A percentile compares a stretch with the other conserved stretches of the same genome.
These are phyloP conservation scores for Starmerella floricola DNA, from an alignment of 805 yeast genomes.

Conservation along the genomic window DNA sequence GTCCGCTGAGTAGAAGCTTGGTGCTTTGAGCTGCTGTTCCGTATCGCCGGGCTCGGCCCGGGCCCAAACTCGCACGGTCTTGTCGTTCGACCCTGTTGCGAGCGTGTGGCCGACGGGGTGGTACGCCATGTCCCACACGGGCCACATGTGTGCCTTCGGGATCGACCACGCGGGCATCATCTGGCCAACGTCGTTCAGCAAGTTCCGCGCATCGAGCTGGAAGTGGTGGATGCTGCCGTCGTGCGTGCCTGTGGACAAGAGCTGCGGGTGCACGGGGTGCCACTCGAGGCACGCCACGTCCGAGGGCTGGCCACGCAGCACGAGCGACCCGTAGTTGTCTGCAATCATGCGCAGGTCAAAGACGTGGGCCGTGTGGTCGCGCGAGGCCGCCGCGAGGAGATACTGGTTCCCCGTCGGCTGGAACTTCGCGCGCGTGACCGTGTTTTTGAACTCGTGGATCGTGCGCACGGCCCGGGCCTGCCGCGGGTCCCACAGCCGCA, in stretches of 20 bases:
- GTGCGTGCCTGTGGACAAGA: constrained; percentile 74
- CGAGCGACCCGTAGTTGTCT: constrained; percentile 19
- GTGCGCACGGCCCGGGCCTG: constrained; percentile 56
- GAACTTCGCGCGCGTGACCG: constrained; percentile 73
- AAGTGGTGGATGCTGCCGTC: constrained; percentile 81
- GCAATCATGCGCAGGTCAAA: constrained; percentile 55
- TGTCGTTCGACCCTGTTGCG: constrained; percentile 87
- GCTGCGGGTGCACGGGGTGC: constrained; percentile 79
- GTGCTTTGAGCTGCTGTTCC: constrained; percentile 53
- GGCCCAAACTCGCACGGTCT: constrained; percentile 88
- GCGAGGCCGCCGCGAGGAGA: constrained; percentile 70
- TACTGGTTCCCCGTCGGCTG: constrained; percentile 68
- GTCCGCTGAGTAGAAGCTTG: constrained; percentile 11
- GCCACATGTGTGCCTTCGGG: constrained; percentile 91
- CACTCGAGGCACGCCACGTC: constrained; percentile 80
- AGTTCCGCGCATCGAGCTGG: constrained; percentile 37
- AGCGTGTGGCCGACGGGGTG: constrained; percentile 90
- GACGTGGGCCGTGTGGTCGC: constrained; percentile 78
- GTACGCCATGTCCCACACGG: constrained; percentile 77
- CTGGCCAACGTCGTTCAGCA: constrained; percentile 25
- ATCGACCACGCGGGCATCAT: constrained; percentile 36
- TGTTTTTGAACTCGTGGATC: constrained; percentile 83
- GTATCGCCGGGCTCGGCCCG: constrained; percentile 86
- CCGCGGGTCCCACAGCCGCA: constrained; percentile 95
- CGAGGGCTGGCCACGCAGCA: constrained; percentile 66